These are phyloP conservation scores for Pyrenochaeta sp. DNA, from an alignment of 2,329 filamentous ascomycete genomes.

Conservation along the genomic window DNA sequence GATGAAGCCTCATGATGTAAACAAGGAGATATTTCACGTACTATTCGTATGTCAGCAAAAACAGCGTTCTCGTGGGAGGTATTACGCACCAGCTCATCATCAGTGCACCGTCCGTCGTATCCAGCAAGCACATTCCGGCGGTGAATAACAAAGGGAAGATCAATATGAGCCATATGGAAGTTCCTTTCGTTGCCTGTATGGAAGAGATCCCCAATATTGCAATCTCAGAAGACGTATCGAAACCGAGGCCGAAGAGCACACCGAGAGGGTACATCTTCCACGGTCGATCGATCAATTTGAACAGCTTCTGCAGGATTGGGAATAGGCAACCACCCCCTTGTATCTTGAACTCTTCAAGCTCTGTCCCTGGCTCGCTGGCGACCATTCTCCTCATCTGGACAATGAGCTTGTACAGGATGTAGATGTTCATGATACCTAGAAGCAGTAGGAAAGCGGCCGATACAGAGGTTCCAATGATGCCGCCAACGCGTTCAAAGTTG, in stretches of 20 bases:
- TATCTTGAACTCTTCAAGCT: constrained; percentile 68
- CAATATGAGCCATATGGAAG: constrained; percentile 91
- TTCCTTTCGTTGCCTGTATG: constrained; percentile 84
- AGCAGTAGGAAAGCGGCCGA: constrained; percentile 84
- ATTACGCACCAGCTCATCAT: constrained; percentile 74
- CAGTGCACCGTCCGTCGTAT: constrained; percentile 89
- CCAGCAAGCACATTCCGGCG: constrained; percentile 92
- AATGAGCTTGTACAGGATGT: constrained; percentile 83
- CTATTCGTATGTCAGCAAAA: too few species aligned
- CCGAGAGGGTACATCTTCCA: constrained; percentile 98
- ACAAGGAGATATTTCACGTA: too few species aligned
- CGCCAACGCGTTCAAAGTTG: constrained; percentile 79
- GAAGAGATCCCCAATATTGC: constrained; percentile 90
- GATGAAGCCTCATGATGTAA: too few species aligned
- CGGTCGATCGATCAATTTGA: constrained; percentile 74
- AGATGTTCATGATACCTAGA: constrained; percentile 83
- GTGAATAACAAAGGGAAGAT: constrained; percentile 93
- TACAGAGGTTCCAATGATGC: constrained; percentile 88
- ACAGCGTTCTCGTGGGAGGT: too few species aligned
- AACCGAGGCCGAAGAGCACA: constrained; percentile 85
- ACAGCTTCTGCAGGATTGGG: constrained; percentile 74
- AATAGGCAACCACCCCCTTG: constrained; percentile 81
- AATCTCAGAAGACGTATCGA: constrained; percentile 95
- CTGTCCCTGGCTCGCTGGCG: constrained; percentile 54
- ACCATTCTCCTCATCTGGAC: constrained; percentile 71